These are phyloP conservation scores for Anthracocystis setariae DNA, from an alignment of 1,284 basidiomycete genomes.

Conservation along the genomic window DNA sequence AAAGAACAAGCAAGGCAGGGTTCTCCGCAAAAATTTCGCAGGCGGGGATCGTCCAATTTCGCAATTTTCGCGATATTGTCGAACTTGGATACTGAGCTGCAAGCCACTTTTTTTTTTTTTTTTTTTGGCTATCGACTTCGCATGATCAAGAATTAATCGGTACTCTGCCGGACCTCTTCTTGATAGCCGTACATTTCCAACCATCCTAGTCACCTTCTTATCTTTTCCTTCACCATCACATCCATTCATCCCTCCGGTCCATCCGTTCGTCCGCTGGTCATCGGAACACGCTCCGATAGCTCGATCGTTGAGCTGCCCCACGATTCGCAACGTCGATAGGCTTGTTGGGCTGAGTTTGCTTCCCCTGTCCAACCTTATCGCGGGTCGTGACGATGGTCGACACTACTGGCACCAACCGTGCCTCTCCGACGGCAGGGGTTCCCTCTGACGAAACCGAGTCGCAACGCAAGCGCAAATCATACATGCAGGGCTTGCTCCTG, in stretches of 20 bases:
- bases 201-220: neutral
- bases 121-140: neutral
- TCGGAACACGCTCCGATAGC: slow-evolving; percentile 8
- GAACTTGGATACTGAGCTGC: slow-evolving; percentile 4
- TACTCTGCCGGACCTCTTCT: neutral
- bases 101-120: slow-evolving; percentile 8
- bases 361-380: neutral
- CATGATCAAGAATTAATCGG: neutral
- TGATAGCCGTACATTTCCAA: slow-evolving; percentile 21
- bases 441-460: slow-evolving; percentile 12
- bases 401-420: neutral
- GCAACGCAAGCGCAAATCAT: slow-evolving; percentile 65
- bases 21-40: slow-evolving; percentile 18
- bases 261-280: slow-evolving; percentile 3
- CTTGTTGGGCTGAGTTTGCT: too few species aligned
- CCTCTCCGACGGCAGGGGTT: slow-evolving; percentile 1
- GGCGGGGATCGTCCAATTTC: too few species aligned
- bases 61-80: neutral
- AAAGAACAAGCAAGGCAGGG: too few species aligned
- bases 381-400: slow-evolving; percentile 20
- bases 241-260: neutral
- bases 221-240: neutral
- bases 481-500: slow-evolving; percentile 77
- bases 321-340: neutral
- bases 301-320: too few species aligned